These are phyloP conservation scores for Tuber magnatum DNA, from an alignment of 495 filamentous ascomycete genomes.

Conservation along the genomic window DNA sequence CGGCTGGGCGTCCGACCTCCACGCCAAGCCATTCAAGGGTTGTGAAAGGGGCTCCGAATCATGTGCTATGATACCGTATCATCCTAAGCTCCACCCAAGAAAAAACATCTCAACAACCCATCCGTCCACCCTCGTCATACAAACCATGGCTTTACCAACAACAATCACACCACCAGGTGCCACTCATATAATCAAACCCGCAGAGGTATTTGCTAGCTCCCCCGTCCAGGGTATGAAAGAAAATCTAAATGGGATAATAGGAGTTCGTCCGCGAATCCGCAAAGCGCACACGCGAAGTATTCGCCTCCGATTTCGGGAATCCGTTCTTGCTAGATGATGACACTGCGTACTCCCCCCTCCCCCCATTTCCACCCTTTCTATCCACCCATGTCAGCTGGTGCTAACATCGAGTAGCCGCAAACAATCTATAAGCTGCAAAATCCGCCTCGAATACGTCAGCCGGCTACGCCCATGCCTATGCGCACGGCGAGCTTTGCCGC, in stretches of 20 bases:
- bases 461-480: constrained; percentile 30
- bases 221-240: constrained; percentile 29
- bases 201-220: constrained; percentile 16
- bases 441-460: constrained; percentile 65
- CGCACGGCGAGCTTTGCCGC: constrained; percentile 10
- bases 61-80: neutral
- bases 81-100: neutral
- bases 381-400: neutral
- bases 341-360: constrained; percentile 42
- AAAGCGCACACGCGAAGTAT: constrained; percentile 63
- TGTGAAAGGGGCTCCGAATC: neutral
- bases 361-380: neutral
- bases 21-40: neutral
- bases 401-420: constrained; percentile 32
- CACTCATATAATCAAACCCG: constrained; percentile 12
- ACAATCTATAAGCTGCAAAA: constrained; percentile 39
- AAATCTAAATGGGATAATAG: constrained; percentile 17
- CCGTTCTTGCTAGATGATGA: constrained; percentile 43
- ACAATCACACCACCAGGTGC: constrained; percentile 13
- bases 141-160: constrained; percentile 28
- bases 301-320: constrained; percentile 52
- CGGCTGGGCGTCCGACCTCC: neutral
- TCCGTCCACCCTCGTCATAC: neutral
- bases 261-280: constrained; percentile 51
- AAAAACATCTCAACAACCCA: neutral